Base-by-base conservation (phyloP, 2,329 filamentous ascomycete genomes). In the Aspergillus texensis region DNA sequence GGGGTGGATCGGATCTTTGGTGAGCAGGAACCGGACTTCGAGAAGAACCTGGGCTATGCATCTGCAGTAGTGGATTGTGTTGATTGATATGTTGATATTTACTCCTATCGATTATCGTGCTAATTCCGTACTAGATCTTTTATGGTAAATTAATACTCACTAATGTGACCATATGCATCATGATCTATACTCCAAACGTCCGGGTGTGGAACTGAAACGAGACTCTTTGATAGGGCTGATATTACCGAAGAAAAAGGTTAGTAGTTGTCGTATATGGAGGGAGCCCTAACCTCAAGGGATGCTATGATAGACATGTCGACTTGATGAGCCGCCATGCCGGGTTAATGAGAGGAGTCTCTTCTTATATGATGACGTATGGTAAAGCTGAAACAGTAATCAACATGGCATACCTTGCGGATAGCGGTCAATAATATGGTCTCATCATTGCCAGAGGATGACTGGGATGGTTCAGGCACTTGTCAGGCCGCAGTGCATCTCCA, bases 401-500 rank as follows among this genome's bases (percentile, higher is more conserved):
- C 16, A 21, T 12, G 16, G 4, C 19, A 24, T 52, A 4, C 48
- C 48, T 32, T 32, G 48, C 11, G 32, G 19, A 55, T 55, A 55
- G 52, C 52, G 52, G 52, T 55, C 32, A 36, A 39, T 55, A 55
- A 1, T 55, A 16, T 16, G 19, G 21, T 26, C 16, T 36, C 21
- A 39, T 55, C 34, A 30, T 24, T 45, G 30, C 43, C 16, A 26
- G n/a, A 39, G 21, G 41, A 24, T 30, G 41, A 26, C 19, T 32
- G 48, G 48, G 28, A 52, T 52, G 48, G 45, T 56, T 70, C 69
- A 71, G 67, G 69, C 69, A 68, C 66, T 63, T 63, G 60, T 72
- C 70, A 72, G 70, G 70, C 70, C 70, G 70, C 69, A 61, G 65
- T 72, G 69, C 70, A 67, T 68, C 53, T 43, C 24, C 50, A 58